Evolutionary conservation across 148 eudicot genomes (phyloP), one percentile per base, ranked within the genome.

Genomic region (Rhododendron kiyosumense): DNA sequence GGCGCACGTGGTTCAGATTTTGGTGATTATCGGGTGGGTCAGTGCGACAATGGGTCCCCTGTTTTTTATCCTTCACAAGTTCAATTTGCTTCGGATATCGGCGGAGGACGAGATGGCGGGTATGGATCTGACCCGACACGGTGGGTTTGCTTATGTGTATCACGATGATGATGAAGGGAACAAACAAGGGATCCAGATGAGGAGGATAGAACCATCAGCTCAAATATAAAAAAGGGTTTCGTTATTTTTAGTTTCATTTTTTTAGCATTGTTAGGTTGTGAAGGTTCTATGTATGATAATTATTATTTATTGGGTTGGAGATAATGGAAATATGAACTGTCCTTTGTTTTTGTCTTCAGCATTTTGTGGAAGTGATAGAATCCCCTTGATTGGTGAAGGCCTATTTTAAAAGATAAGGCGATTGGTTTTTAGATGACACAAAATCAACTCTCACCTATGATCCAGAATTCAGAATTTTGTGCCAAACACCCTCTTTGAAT

Each of bases 111-210:
- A 93, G 75, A 90, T 88, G 89, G 69, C 89, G 43, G 94, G 94
- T 83, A 93, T 93, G 93, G 93, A 93, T 81, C 24, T 91, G 86
- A 93, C 94, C 61, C 89, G 93, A 17, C 94, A 93, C 49, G 93
- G 94, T 4, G 93, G 94, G 67, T 88, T 90, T 78, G 94, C 94
- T 4, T 93, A 91, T 83, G 88, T 83, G 51, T 92, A 92, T 71
- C 81, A 89, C 76, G 91, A 91, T 38, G 91, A 90, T 15, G 90
- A 86, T 18, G 92, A 89, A 15, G 38, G 61, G 2, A 63, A 57
- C 3, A 87, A 86, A 32, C 81, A 86, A 49, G 87, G 89, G 17
- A 59, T 89, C 52, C 91, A 87, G 74, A 67, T 88, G 88, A 87
- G 36, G 7, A 87, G 63, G 81, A 84, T 91, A 2, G 90, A 84